phyloP scores from a whole-genome alignment of 2,329 filamentous ascomycete genomes.

The Penicillium oxalicum region DNA sequence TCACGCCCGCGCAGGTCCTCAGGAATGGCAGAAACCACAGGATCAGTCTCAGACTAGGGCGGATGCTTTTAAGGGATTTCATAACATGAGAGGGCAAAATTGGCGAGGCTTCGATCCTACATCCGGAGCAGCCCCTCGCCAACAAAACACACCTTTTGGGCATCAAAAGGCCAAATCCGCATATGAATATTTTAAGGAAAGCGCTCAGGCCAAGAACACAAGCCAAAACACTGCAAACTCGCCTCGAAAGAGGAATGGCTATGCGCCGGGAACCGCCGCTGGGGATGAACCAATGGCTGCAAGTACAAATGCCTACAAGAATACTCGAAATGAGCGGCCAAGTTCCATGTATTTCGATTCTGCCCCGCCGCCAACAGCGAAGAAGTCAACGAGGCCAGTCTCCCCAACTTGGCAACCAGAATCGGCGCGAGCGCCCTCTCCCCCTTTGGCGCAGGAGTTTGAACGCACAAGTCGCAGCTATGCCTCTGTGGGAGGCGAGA shows the following conservation, averaged over 20 bases:
- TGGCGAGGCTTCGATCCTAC: slow-evolving; percentile 39
- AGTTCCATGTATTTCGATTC: slow-evolving; percentile 34
- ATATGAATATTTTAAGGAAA: slow-evolving; percentile 35
- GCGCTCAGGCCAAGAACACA: slow-evolving; percentile 28
- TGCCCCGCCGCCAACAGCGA: slow-evolving; percentile 37
- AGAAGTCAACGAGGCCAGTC: slow-evolving; percentile 35
- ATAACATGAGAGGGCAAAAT: slow-evolving; percentile 37
- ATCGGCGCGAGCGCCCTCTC: slow-evolving; percentile 31
- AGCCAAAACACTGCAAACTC: slow-evolving; percentile 36
- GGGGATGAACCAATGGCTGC: slow-evolving; percentile 54
- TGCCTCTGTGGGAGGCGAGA: slow-evolving; percentile 50
- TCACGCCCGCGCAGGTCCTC: slow-evolving; percentile 37
- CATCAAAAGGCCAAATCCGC: slow-evolving; percentile 33
- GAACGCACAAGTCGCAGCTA: slow-evolving; percentile 52
- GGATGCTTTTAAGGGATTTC: slow-evolving; percentile 41
- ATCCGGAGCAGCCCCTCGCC: slow-evolving; percentile 19
- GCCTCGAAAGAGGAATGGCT: slow-evolving; percentile 50
- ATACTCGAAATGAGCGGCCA: slow-evolving; percentile 29
- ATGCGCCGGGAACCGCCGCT: slow-evolving; percentile 54
- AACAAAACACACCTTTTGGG: slow-evolving; percentile 18
- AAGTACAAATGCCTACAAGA: slow-evolving; percentile 47
- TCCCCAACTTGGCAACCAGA: slow-evolving; percentile 4
- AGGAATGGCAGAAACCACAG: slow-evolving; percentile 35
- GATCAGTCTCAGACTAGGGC: slow-evolving; percentile 39
- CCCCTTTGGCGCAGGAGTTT: slow-evolving; percentile 33